A percentile compares a stretch with the other conserved stretches of the same genome.
Conservation (phyloP, 2,329 filamentous ascomycete species). For the Stromatinia cepivora region DNA sequence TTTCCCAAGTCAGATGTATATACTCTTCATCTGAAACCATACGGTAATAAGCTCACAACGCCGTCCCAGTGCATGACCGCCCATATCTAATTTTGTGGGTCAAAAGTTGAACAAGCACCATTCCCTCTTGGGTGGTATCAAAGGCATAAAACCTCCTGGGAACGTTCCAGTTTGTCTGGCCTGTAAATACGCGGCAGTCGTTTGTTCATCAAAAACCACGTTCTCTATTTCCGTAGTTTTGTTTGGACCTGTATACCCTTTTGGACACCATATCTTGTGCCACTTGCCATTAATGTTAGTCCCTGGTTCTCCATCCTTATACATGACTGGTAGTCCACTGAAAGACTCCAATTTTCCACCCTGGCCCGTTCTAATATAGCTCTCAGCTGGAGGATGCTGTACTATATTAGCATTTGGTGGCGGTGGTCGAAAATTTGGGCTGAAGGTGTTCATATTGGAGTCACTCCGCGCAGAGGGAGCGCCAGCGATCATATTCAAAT, state of each 20-base stretch:
- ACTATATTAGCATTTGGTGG: constrained; percentile 13
- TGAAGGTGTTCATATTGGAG: constrained; percentile 13
- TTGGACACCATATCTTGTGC: constrained; percentile 71
- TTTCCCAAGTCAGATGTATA: not conserved
- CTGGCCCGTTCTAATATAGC: constrained; percentile 32
- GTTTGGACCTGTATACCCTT: constrained; percentile 64
- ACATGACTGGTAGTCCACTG: constrained; percentile 63
- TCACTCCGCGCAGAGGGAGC: not conserved
- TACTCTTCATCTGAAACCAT: not conserved
- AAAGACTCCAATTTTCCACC: constrained; percentile 53
- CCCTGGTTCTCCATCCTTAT: constrained; percentile 54
- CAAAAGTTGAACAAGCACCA: constrained; percentile 74
- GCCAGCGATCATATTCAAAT: not conserved
- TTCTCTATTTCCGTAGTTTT: constrained; percentile 61
- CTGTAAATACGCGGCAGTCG: constrained; percentile 62
- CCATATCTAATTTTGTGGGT: not conserved
- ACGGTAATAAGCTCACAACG: constrained; percentile 21
- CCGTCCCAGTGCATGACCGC: constrained; percentile 26
- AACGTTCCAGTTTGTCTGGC: constrained; percentile 69
- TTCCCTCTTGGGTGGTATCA: constrained; percentile 74
- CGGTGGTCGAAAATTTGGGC: constrained; percentile 21
- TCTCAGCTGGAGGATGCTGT: constrained; percentile 27
- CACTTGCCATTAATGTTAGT: constrained; percentile 56
- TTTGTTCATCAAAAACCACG: constrained; percentile 59
- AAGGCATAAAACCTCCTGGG: constrained; percentile 69